Base-by-base conservation (phyloP, 2,329 filamentous ascomycete genomes). In the Tolypocladium amazonense region DNA sequence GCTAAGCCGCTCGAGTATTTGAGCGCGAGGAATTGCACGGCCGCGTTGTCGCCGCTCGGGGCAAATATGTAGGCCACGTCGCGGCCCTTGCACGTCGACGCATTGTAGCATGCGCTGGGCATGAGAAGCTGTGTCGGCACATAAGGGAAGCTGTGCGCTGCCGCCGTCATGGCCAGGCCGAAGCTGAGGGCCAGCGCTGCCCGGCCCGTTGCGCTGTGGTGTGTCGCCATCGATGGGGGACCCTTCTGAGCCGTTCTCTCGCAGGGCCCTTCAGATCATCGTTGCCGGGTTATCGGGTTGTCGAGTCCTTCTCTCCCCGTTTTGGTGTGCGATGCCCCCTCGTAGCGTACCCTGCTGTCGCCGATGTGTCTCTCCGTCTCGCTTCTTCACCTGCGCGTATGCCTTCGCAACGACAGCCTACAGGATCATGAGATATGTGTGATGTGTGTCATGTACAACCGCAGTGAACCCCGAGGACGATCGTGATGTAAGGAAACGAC, bases 81-180 rank as follows among this genome's bases (percentile, higher is more conserved):
- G 62, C 64, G 71, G 59, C 65, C 71, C 63, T 66, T 68, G 67
- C 68, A 71, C 37, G 65, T 60, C 39, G 66, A 75, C 27, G 76
- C 72, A 62, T 81, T 78, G 58, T 77, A 71, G 61, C 73, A 74
- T n/a, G 65, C 59, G 60, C 73, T 69, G 8, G 81, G 77, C 54
- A 85, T 79, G 60, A 93, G 81, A 58, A 95, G 81, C 37, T 83
- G 85, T 0, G 91, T 91, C 3, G 90, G 88, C 59, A 87, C 86
- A 76, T 95, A 96, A 33, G 90, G 91, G 58, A 91, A 80, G 56
- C 71, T 72, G 66, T 79, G 76, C 57, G 79, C 35, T 5, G 38
- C 64, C 57, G 79, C 45, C 8, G 56, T 23, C 50, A 35, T 56
- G 55, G 47, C 60, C 47, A 50, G 54, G 39, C 47, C 56, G 30